A percentile compares a stretch with the other conserved stretches of the same genome.
Evolutionary conservation across 164 flowering plant species (phyloP).

Genomic region (Brasenia schreberi): DNA sequence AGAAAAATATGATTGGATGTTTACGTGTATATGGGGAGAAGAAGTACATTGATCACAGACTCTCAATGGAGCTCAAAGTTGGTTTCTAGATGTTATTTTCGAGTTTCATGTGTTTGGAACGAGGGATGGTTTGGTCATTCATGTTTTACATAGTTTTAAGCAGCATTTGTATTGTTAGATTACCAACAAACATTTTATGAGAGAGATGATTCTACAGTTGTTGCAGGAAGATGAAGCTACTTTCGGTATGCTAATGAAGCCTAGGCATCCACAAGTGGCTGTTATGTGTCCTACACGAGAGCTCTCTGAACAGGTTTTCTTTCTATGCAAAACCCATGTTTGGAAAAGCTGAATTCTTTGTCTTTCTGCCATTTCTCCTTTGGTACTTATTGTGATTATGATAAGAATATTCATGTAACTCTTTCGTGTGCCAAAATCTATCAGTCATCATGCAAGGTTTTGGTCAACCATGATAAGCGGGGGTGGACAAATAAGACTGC

Average conservation of each 20-base stretch:
- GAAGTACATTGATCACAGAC: too few species aligned
- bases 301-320: constrained; percentile 82
- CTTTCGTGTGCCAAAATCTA: constrained; percentile 80
- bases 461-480: constrained; percentile 94
- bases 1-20: too few species aligned
- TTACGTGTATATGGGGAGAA: too few species aligned
- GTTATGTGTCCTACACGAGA: constrained; percentile 94
- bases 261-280: constrained; percentile 91
- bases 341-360: background rate
- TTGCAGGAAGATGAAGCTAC: constrained; percentile 64
- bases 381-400: background rate
- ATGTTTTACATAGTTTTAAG: too few species aligned
- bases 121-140: too few species aligned
- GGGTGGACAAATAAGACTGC: constrained; percentile 86
- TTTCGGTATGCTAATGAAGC: constrained; percentile 67
- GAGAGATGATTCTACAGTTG: constrained; percentile 27
- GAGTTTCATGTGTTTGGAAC: too few species aligned
- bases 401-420: constrained; percentile 32
- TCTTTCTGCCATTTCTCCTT: background rate
- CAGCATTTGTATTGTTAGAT: too few species aligned
- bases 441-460: constrained; percentile 93
- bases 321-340: background rate
- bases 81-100: too few species aligned
- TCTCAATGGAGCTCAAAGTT: too few species aligned
- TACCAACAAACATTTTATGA: too few species aligned